These are phyloP conservation scores for Exophiala phaeomuriformis DNA, from an alignment of 2,329 filamentous ascomycete species.

Conservation along the genomic window DNA sequence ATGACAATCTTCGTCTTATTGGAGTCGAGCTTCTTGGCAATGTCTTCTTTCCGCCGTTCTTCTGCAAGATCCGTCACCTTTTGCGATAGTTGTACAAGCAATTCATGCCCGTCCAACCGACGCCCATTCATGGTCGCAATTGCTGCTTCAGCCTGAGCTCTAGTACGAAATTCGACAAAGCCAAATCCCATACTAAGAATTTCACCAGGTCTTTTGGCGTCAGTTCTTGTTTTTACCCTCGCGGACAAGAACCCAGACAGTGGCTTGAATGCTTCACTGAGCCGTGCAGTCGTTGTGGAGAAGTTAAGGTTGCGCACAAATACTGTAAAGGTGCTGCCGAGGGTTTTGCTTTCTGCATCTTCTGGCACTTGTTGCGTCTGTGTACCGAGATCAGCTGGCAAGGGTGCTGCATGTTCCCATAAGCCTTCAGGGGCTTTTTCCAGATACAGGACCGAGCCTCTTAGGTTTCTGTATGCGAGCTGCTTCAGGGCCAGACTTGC, in stretches of 20 bases:
- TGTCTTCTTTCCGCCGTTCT: slow-evolving; percentile 74
- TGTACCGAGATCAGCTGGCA: slow-evolving; percentile 22
- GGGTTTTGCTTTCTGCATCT: slow-evolving; percentile 34
- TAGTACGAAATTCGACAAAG: slow-evolving; percentile 80
- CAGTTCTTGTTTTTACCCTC: slow-evolving; percentile 83
- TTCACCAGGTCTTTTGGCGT: slow-evolving; percentile 83
- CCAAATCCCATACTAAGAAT: slow-evolving; percentile 95
- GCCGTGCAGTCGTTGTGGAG: slow-evolving; percentile 66
- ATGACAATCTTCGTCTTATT: slow-evolving; percentile 88
- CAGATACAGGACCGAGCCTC: slow-evolving; percentile 82
- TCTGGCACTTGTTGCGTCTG: slow-evolving; percentile 28
- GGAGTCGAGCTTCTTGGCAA: slow-evolving; percentile 67
- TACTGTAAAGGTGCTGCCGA: slow-evolving; percentile 55
- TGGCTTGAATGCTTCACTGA: slow-evolving; percentile 70
- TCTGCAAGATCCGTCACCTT: slow-evolving; percentile 81
- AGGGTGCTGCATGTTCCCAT: slow-evolving; percentile 44
- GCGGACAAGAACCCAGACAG: slow-evolving; percentile 85
- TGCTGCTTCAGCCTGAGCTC: slow-evolving; percentile 70
- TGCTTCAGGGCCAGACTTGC: slow-evolving; percentile 76
- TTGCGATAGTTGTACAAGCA: slow-evolving; percentile 80
- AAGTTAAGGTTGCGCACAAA: slow-evolving; percentile 96
- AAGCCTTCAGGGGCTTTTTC: slow-evolving; percentile 87
- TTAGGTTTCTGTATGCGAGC: slow-evolving; percentile 82
- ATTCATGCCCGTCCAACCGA: slow-evolving; percentile 75
- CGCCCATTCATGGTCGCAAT: slow-evolving; percentile 80